These are phyloP conservation scores for Colletotrichum incanum DNA, from an alignment of 2,329 filamentous ascomycete genomes.

Conservation along the genomic window DNA sequence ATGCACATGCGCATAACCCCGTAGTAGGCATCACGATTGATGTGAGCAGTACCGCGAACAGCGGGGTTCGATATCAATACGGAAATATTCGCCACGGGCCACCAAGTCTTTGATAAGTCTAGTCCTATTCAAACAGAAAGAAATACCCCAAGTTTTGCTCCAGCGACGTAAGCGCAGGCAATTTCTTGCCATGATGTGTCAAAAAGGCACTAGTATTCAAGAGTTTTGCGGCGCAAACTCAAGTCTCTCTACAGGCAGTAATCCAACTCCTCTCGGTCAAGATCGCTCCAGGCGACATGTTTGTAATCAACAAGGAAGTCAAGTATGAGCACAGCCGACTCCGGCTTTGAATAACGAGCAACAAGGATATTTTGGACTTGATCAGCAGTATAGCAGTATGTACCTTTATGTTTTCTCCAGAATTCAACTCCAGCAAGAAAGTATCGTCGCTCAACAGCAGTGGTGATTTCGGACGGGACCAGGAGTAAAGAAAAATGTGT, in stretches of 20 bases:
- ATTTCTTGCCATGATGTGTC: background rate
- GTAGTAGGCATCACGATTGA: conserved; percentile 43
- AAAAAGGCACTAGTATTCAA: too few species aligned
- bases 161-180: background rate
- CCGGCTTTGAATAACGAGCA: background rate
- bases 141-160: rapidly evolving
- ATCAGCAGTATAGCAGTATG: background rate
- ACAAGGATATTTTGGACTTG: background rate
- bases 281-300: background rate
- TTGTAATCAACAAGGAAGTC: background rate
- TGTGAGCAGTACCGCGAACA: background rate
- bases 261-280: background rate
- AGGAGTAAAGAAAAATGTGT: too few species aligned
- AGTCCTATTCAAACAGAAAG: too few species aligned
- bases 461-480: too few species aligned
- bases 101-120: background rate
- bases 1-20: conserved; percentile 30
- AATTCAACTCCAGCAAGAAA: too few species aligned
- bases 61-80: background rate
- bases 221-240: too few species aligned
- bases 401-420: background rate
- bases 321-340: background rate
- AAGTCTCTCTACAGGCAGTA: too few species aligned
- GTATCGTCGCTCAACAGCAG: too few species aligned
- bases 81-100: background rate